These are phyloP conservation scores for Amanita phalloides DNA, from an alignment of 768 basidiomycete species.

Conservation along the genomic window DNA sequence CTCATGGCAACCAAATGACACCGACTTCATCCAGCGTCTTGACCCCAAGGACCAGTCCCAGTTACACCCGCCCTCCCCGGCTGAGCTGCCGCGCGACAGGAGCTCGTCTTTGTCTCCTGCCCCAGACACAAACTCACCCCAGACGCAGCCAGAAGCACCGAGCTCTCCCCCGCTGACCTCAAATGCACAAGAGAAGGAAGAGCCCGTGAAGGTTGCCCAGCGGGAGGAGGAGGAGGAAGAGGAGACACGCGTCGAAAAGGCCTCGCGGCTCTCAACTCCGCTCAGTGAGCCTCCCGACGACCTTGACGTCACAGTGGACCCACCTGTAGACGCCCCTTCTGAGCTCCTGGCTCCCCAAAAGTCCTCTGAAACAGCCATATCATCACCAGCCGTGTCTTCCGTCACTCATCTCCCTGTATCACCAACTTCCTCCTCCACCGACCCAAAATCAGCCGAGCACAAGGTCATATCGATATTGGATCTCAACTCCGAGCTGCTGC, in stretches of 20 bases:
- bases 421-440: constrained; percentile 14
- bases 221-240: constrained; percentile 27
- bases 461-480: constrained; percentile 57
- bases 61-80: constrained; percentile 5
- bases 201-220: constrained; percentile 20
- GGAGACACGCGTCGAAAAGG: constrained; percentile 18
- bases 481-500: constrained; percentile 59
- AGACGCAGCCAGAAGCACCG: constrained; percentile 14
- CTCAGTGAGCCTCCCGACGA: constrained; percentile 64
- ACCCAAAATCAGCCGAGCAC: constrained; percentile 23
- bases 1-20: constrained; percentile 2
- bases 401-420: constrained; percentile 11
- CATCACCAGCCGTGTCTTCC: constrained; percentile 4
- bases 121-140: constrained; percentile 32
- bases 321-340: constrained; percentile 4
- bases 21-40: constrained; percentile 12
- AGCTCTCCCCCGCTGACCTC: constrained; percentile 9
- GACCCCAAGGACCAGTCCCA: constrained; percentile 13
- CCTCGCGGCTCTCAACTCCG: constrained; percentile 56
- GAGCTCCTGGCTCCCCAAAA: no score
- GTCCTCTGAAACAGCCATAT: neutral
- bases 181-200: constrained; percentile 21
- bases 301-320: constrained; percentile 22
- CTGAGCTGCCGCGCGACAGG: constrained; percentile 27
- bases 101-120: constrained; percentile 50